Conservation (phyloP, 768 basidiomycete species). For the Psilocybe tampanensis region DNA sequence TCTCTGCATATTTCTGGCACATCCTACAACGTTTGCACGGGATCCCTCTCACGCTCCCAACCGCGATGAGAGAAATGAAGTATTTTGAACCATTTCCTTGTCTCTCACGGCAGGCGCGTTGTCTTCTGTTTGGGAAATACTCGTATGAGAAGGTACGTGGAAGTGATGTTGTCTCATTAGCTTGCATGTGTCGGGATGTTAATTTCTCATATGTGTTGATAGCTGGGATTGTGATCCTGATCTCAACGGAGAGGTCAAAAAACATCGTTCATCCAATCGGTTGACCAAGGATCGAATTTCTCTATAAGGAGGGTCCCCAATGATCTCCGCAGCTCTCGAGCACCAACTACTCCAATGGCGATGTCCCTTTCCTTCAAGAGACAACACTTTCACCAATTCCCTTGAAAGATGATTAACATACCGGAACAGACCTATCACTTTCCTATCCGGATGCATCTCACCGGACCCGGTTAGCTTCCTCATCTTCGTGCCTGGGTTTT, state of each 20-base stretch:
- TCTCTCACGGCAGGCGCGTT: background rate
- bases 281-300: no score
- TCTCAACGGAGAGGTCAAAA: background rate
- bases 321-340: background rate
- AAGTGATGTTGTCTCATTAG: background rate
- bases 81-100: background rate
- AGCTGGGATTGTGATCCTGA: background rate
- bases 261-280: background rate
- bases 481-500: background rate
- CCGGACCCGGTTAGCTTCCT: slow-evolving; percentile 1
- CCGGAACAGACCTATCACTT: background rate
- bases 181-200: background rate
- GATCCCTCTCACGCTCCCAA: background rate
- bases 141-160: no score
- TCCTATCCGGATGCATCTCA: background rate
- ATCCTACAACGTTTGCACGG: background rate
- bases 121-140: background rate
- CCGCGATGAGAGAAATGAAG: background rate
- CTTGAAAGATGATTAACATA: background rate
- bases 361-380: background rate
- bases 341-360: no score
- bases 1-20: background rate
- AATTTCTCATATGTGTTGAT: background rate
- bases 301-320: background rate
- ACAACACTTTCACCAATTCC: background rate